Conservation (phyloP, 2,329 filamentous ascomycete genomes). For the Penicillium sp. region DNA sequence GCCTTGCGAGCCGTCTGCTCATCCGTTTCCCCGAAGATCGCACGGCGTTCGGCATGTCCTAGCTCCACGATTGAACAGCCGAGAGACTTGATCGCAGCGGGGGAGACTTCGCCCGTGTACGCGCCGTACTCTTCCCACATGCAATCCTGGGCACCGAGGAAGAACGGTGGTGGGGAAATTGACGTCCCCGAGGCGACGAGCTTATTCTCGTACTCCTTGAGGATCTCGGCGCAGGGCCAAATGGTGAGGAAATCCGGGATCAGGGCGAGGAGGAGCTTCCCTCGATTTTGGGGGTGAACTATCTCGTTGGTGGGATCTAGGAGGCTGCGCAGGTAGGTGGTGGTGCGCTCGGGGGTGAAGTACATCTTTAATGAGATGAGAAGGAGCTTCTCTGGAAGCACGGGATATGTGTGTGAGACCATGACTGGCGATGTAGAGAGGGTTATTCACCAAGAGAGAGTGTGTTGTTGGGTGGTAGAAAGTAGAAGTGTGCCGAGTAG, state of each 20-base stretch:
- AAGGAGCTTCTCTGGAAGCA: constrained; percentile 43
- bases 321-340: constrained; percentile 58
- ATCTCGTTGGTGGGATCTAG: constrained; percentile 53
- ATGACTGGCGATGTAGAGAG: constrained; percentile 10
- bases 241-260: constrained; percentile 78
- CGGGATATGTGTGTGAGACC: constrained; percentile 31
- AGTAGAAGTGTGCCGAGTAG: not conserved
- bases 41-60: constrained; percentile 77
- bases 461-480: not conserved
- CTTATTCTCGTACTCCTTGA: constrained; percentile 38
- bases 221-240: constrained; percentile 48
- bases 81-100: constrained; percentile 66
- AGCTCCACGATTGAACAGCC: constrained; percentile 76
- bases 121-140: constrained; percentile 71
- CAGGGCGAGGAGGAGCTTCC: constrained; percentile 71
- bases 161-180: constrained; percentile 53
- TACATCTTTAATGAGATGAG: constrained; percentile 48
- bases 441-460: not conserved
- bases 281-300: constrained; percentile 46
- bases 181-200: constrained; percentile 22
- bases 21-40: constrained; percentile 76
- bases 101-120: constrained; percentile 78
- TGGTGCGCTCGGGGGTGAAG: constrained; percentile 53
- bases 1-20: constrained; percentile 69
- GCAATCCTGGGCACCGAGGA: constrained; percentile 75